Conservation (phyloP, 2,329 filamentous ascomycete species). For the Xylariaceae sp. region DNA sequence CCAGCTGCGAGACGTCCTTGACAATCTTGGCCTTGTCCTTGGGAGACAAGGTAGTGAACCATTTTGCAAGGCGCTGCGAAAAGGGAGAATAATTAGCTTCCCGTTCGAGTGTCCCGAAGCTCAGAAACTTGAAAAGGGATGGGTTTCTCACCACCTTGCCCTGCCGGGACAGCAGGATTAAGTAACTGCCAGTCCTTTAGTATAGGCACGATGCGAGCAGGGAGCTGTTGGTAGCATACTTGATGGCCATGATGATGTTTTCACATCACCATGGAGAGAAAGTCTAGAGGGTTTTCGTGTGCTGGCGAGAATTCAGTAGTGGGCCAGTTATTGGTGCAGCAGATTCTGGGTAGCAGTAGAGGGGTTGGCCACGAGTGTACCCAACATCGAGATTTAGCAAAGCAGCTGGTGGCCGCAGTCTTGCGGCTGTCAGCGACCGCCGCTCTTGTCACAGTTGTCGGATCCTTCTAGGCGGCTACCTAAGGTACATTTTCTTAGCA, state of each 20-base stretch:
- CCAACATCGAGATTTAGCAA: too few species aligned
- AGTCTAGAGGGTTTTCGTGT: slow-evolving; percentile 1
- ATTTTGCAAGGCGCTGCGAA: slow-evolving; percentile 88
- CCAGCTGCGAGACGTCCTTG: slow-evolving; percentile 97
- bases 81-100: slow-evolving; percentile 8
- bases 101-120: slow-evolving; percentile 20
- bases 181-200: slow-evolving; percentile 61
- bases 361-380: slow-evolving; percentile 26
- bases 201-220: slow-evolving; percentile 3
- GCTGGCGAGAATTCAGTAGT: slow-evolving; percentile 2
- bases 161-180: slow-evolving; percentile 95
- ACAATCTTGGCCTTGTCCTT: slow-evolving; percentile 99
- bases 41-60: slow-evolving; percentile 96
- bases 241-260: slow-evolving; percentile 43
- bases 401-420: too few species aligned
- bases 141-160: slow-evolving; percentile 87
- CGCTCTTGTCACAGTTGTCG: too few species aligned
- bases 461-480: too few species aligned
- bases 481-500: too few species aligned
- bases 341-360: slow-evolving; percentile 19
- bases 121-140: slow-evolving; percentile 26
- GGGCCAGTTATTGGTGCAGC: slow-evolving; percentile 11
- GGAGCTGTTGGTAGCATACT: slow-evolving; percentile 33
- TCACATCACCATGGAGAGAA: slow-evolving; percentile 22
- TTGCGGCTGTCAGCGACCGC: too few species aligned